Base-by-base conservation (phyloP, 768 basidiomycete genomes). In the Pisolithus sp. region DNA sequence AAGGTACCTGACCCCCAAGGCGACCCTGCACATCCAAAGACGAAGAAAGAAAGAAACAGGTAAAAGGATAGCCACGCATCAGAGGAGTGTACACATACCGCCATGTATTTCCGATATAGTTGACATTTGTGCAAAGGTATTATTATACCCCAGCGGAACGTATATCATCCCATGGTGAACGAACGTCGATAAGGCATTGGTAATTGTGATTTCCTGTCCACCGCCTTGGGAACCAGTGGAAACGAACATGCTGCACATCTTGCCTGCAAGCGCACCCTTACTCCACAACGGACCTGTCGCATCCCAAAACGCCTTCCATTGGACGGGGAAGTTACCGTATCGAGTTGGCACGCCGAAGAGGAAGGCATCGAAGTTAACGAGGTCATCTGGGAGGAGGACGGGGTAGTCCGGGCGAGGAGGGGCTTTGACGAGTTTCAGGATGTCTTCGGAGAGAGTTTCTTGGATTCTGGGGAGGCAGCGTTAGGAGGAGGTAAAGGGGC, bases 1-100 rank as follows among this genome's bases (percentile, higher is more conserved):
- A 79, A 72, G 30, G 85, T 85, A 43, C 85, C 88, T n/a, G 86
- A 82, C 57, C 90, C 90, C 80, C 83, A 93, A 1, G 90, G 78
- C 18, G 85, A 84, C 42, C 87, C 86, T 84, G 50, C 30, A 47
- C n/a, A 21, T 18, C n/a, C 30, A 7, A 44, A 23, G 13, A 24
- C 12, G 3, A 36, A 18, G 13, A 43, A 2, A 7, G 17, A 15
- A 24, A n/a, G n/a, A n/a, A n/a, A n/a, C n/a, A n/a, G n/a, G n/a
- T n/a, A n/a, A n/a, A n/a, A n/a, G n/a, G 28, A 13, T 24, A 13
- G 44, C 5, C 15, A 4, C n/a, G 42, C 42, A 36, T 36, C 46
- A 50, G 20, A 23, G 34, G 8, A 18, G 28, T 28, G 13, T 21
- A 17, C 24, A 63, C 72, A 62, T 55, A 73, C 77, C 77, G 46